Evolutionary conservation across 371 early-diverging fungal species (phyloP), one percentile per base, ranked within the genome.

Genomic region (Mucor indicus): DNA sequence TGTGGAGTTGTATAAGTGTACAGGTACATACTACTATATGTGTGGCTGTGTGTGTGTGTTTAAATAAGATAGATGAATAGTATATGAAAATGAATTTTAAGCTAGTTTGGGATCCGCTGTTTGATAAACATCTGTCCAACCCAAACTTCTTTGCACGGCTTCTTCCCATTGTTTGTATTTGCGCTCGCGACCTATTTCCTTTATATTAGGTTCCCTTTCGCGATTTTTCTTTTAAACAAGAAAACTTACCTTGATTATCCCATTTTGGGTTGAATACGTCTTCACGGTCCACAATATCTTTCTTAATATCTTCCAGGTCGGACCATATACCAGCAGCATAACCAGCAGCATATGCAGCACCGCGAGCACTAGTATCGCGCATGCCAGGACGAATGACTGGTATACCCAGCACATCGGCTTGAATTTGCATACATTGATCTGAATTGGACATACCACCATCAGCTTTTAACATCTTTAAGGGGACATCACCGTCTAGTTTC

Each of bases 371-470:
- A 21, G 91, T 90, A 63, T 96, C 96, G 25, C 84, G 75, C 93
- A 94, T 94, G 20, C 67, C 69, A 0, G 97, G 95, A 22, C 97
- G 82, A 29, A 38, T 29, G 1, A 69, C 69, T 11, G 64, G 58
- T 38, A 94, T 87, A 9, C 89, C 89, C 35, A 91, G 64, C 22
- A 91, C 75, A 60, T 96, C 90, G 9, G 95, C 84, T 65, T 94
- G 92, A 47, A 93, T 75, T 69, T 95, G 95, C 93, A 95, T 94
- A 44, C 85, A 80, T 17, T 87, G 47, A 45, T 93, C 90, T 10
- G 93, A 91, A 67, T 86, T 89, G 27, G 92, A 87, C 72, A 95
- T 72, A 17, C 96, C 97, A 22, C 97, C 97, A 60, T 96, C 97
- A 9, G 91, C 95, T 20, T 86, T 83, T 19, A 96, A 77, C 1